Base-by-base conservation (phyloP, 306 rosid genomes). In the Cyamopsis tetragonoloba region DNA sequence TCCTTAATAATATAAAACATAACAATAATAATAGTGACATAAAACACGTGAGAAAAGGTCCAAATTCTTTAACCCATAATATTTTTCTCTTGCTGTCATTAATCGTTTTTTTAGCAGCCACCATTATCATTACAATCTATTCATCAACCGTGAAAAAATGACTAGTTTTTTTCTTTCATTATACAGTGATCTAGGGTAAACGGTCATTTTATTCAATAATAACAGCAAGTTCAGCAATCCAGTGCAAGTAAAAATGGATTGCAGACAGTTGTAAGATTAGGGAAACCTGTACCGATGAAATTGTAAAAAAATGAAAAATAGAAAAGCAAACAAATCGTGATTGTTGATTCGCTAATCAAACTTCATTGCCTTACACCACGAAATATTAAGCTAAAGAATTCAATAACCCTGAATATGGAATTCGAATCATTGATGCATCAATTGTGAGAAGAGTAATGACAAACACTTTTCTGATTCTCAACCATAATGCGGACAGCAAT, bases 401-500 rank as follows among this genome's bases (percentile, higher is more conserved):
- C 14, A 14, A 34, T 0, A 56, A 57, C 24, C 42, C 12, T 26
- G 69, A 64, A 58, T 34, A 35, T 10, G 32, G 27, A 54, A 80
- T 66, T 59, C n/a, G 8, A 71, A 75, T 47, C 30, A 20, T 11
- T 5, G 62, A 58, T 30, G 35, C 14, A 79, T 22, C 9, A 48
- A 66, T 70, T 31, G 58, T 4, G 17, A 32, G 39, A 59, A 31
- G 0, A 48, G n/a, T 0, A 59, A 17, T 14, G 9, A 41, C 17
- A 10, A 58, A n/a, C 18, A 18, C 7, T 9, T 51, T 3, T 26
- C 5, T 2, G 66, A 72, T n/a, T 46, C 15, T 35, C 32, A 23
- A 70, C 56, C 5, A 11, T 42, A 67, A 80, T 75, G 78, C 63
- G 48, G 48, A 65, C n/a, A 22, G 57, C 27, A 75, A 71, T 35